phyloP scores from a whole-genome alignment of 441 rosid species.

The Pelargonium fulgidum region DNA sequence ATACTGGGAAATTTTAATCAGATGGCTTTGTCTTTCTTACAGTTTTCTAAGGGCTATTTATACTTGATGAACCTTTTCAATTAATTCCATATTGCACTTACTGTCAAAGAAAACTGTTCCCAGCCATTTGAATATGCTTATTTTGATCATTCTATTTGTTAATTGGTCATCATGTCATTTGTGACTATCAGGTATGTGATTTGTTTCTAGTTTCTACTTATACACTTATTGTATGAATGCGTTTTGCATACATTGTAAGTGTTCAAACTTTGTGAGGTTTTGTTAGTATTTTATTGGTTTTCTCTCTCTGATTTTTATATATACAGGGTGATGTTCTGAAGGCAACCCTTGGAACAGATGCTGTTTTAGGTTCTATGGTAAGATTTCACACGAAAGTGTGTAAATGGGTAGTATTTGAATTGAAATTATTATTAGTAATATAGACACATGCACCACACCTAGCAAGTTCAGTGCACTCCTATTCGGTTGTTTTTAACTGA shows the following conservation, averaged over 20 bases:
- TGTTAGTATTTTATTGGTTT: background rate
- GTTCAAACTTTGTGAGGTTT: background rate
- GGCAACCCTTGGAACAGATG: slow-evolving; percentile 89
- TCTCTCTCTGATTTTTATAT: slow-evolving; percentile 15
- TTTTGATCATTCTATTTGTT: background rate
- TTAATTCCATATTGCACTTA: background rate
- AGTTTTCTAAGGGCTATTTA: background rate
- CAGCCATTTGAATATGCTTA: background rate
- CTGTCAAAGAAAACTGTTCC: background rate
- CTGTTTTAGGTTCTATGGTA: slow-evolving; percentile 76
- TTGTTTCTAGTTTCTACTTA: too few relatives aligned
- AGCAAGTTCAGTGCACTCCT: background rate
- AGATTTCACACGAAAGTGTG: slow-evolving; percentile 6
- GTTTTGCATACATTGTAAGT: background rate
- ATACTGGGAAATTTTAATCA: background rate
- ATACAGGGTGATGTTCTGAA: slow-evolving; percentile 67
- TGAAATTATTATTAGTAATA: background rate
- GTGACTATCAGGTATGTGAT: background rate
- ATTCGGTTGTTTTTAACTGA: background rate
- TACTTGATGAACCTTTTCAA: background rate
- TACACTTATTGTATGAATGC: too few relatives aligned
- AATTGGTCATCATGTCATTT: background rate
- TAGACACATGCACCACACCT: background rate
- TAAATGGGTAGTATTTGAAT: background rate
- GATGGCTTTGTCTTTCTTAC: background rate